Evolutionary conservation across 2,329 filamentous ascomycete species (phyloP), one percentile per base, ranked within the genome.

Genomic region (Curvularia hawaiiensis): DNA sequence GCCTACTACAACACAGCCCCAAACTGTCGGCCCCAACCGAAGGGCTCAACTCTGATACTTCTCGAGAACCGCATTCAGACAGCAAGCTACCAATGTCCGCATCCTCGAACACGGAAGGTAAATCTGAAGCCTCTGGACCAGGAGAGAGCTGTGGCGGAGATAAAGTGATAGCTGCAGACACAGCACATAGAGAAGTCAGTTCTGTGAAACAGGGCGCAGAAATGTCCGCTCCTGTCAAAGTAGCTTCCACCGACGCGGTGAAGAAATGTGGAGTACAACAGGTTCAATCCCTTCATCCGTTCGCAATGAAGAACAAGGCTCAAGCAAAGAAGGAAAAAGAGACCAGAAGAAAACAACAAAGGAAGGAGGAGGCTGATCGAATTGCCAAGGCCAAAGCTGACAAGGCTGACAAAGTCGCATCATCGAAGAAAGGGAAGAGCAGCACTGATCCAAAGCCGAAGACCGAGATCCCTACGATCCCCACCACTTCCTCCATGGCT

Each of bases 271-370:
- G 69, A 12, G 60, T 64, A 18, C 66, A 69, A 35, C 67, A 71
- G 41, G 68, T 72, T 1, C 63, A 72, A 41, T 74, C 72, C 4
- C 61, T 75, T 9, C 61, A 64, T 33, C 68, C 69, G 1, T 75
- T 71, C 18, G 69, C 68, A 2, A 72, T 68, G 43, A 51, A 62
- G 1, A 66, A 57, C 24, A 74, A 72, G 50, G 52, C 65, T 16
- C 69, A 71, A 39, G 63, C 64, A 22, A 72, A 72, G 53, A 73
- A 71, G 46, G 72, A 75, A 48, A 74, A 63, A 51, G 63, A 73
- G 20, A 68, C 70, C 24, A 77, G 74, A 62, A 76, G 76, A 56
- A 78, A 77, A 52, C 71, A 72, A 18, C 67, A 66, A 45, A 68
- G 63, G 55, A 74, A 65, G 31, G 62, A 58, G 43, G 68, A 67